phyloP scores from a whole-genome alignment of 805 yeast genomes.

The Tetrapisispora namnaoensis region DNA sequence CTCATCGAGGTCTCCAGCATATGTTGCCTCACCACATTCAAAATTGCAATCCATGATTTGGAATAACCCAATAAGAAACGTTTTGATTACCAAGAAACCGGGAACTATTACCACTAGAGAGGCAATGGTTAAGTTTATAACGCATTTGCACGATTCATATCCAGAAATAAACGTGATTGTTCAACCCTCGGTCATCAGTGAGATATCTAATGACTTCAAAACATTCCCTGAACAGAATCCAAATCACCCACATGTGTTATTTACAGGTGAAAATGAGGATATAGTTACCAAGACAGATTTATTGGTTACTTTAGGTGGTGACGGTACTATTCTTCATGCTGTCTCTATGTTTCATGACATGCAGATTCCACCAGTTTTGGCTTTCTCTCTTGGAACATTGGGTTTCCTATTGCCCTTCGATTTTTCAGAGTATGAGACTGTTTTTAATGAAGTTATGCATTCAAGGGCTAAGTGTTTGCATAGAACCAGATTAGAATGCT shows the following conservation, averaged over 20 bases:
- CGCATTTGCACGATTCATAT: constrained; percentile 48
- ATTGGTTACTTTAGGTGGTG: constrained; percentile 88
- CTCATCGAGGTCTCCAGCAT: constrained; percentile 38
- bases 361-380: constrained; percentile 77
- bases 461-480: constrained; percentile 65
- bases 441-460: constrained; percentile 56
- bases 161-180: constrained; percentile 73
- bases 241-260: constrained; percentile 34
- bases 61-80: constrained; percentile 64
- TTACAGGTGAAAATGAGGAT: constrained; percentile 49
- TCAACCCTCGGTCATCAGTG: constrained; percentile 64
- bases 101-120: constrained; percentile 54
- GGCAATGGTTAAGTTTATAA: constrained; percentile 58
- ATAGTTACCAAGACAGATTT: constrained; percentile 64
- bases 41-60: constrained; percentile 57
- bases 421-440: constrained; percentile 46
- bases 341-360: constrained; percentile 65
- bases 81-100: constrained; percentile 78
- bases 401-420: constrained; percentile 88
- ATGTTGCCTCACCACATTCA: constrained; percentile 44
- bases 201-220: constrained; percentile 34
- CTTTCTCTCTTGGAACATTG: constrained; percentile 82
- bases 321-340: constrained; percentile 83
- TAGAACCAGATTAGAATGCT: constrained; percentile 72
- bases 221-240: constrained; percentile 21